phyloP scores from a whole-genome alignment of 495 filamentous ascomycete genomes.

The Neurospora sp. region DNA sequence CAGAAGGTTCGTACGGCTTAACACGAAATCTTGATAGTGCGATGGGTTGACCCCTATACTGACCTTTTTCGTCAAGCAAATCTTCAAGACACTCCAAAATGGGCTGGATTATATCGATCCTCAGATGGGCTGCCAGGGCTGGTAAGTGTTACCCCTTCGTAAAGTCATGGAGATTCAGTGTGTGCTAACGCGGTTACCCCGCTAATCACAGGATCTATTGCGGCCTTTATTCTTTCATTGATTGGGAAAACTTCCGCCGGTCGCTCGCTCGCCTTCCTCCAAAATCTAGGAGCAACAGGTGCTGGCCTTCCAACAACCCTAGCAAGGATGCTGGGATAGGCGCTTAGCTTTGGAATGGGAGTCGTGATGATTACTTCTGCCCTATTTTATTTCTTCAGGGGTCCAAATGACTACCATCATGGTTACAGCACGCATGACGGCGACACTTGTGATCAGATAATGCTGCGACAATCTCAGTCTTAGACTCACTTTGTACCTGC shows the following conservation, averaged over 20 bases:
- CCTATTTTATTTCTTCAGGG: background rate
- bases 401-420: background rate
- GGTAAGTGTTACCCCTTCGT: background rate
- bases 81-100: background rate
- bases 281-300: background rate
- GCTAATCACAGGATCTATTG: background rate
- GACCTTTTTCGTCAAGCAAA: background rate
- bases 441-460: background rate
- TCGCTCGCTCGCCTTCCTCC: background rate
- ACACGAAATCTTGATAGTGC: background rate
- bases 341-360: background rate
- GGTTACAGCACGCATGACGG: rapidly evolving
- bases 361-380: rapidly evolving
- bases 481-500: no score
- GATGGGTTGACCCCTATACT: rapidly evolving
- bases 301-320: background rate
- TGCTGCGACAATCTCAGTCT: background rate
- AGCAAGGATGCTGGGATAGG: background rate
- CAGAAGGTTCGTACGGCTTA: background rate
- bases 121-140: background rate
- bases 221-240: background rate
- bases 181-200: background rate
- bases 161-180: background rate
- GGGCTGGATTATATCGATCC: background rate
- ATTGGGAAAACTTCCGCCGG: background rate